A percentile compares a stretch with the other conserved stretches of the same genome.
Evolutionary conservation across 495 filamentous ascomycete genomes (phyloP).

Genomic region (Aspergillus biplanus): DNA sequence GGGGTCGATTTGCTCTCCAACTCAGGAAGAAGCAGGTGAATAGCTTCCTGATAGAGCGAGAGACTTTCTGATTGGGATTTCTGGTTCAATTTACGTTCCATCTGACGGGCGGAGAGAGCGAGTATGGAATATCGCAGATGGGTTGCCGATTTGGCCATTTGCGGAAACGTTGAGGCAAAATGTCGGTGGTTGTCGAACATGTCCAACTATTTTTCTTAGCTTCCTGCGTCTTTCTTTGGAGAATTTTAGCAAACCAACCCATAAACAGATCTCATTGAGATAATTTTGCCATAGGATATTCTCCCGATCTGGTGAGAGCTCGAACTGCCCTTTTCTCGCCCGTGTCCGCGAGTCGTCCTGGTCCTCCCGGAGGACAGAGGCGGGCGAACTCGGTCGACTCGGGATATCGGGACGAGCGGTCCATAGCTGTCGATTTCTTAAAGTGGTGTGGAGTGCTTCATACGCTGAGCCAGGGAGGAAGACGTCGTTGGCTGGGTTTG

Average conservation of each 20-base stretch:
- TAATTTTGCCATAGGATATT: conserved; percentile 47
- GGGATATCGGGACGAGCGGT: conserved; percentile 36
- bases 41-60: conserved; percentile 48
- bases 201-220: conserved; percentile 36
- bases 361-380: conserved; percentile 4
- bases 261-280: conserved; percentile 46
- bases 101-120: conserved; percentile 48
- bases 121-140: conserved; percentile 47
- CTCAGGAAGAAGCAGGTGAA: conserved; percentile 42
- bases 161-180: conserved; percentile 46
- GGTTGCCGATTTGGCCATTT: conserved; percentile 41
- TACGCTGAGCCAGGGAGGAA: conserved; percentile 41
- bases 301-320: conserved; percentile 34
- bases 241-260: conserved; percentile 27
- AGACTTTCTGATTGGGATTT: conserved; percentile 45
- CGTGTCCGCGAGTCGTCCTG: conserved; percentile 11
- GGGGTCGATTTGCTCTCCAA: conserved; percentile 43
- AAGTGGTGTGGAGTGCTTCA: conserved; percentile 37
- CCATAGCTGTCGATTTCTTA: conserved; percentile 41
- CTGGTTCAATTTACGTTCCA: conserved; percentile 42
- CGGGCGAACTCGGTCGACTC: conserved; percentile 29
- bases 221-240: background rate
- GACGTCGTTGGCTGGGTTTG: conserved; percentile 33
- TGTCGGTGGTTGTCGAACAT: conserved; percentile 52
- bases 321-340: conserved; percentile 26